These are phyloP conservation scores for Starmerella stigmatis DNA, from an alignment of 805 yeast species.

Conservation along the genomic window DNA sequence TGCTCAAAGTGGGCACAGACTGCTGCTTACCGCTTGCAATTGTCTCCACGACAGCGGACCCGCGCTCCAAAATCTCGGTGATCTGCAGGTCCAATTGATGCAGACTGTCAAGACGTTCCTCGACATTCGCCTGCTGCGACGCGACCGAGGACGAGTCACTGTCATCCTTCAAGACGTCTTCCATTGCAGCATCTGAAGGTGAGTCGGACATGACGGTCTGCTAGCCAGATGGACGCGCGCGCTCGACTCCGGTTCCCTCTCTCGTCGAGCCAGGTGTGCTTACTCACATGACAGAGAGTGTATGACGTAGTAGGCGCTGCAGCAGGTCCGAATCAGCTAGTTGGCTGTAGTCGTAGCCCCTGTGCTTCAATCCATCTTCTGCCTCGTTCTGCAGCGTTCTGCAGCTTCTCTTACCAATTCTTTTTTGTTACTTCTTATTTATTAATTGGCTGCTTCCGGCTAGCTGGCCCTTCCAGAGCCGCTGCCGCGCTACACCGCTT, in stretches of 20 bases:
- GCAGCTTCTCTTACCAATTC: no score
- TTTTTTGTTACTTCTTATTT: no score
- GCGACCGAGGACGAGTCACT: neutral
- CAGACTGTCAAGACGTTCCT: slow-evolving; percentile 26
- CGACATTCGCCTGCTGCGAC: slow-evolving; percentile 13
- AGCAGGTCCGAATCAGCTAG: no score
- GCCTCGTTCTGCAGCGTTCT: no score
- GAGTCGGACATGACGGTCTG: neutral
- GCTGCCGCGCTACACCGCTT: no score
- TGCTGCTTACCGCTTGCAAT: slow-evolving; percentile 26
- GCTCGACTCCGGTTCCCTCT: neutral
- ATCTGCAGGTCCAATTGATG: slow-evolving; percentile 25
- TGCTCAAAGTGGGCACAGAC: neutral
- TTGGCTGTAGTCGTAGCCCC: no score
- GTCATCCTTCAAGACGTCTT: neutral
- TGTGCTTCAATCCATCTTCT: no score
- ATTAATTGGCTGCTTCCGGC: no score
- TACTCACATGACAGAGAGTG: slow-evolving; percentile 1
- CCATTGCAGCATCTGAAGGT: neutral
- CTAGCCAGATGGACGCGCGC: no score
- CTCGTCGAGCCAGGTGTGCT: neutral
- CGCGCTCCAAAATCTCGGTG: slow-evolving; percentile 24
- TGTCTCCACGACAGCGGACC: slow-evolving; percentile 25
- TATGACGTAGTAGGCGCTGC: no score
- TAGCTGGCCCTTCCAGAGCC: no score